phyloP scores from a whole-genome alignment of 2,329 filamentous ascomycete genomes.

The Botrytis medusae region DNA sequence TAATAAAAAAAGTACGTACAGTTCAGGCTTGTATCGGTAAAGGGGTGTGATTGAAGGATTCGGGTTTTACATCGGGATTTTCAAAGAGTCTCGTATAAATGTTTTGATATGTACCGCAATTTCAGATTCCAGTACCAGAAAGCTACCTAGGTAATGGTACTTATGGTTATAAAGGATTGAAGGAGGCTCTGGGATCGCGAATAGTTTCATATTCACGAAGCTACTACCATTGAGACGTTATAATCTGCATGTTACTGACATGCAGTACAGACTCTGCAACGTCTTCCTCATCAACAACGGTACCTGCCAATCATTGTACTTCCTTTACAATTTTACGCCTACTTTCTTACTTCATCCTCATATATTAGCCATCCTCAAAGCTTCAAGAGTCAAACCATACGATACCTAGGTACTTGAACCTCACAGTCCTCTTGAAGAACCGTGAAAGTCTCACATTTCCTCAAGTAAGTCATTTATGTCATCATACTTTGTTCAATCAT shows the following conservation, averaged over 20 bases:
- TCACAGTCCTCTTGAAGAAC: constrained; percentile 1
- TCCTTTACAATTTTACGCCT: not conserved
- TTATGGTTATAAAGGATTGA: not conserved
- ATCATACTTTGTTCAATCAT: not conserved
- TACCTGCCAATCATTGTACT: not conserved
- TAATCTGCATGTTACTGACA: not conserved
- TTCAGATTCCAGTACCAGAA: not conserved
- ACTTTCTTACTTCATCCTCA: not conserved
- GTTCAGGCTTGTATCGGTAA: not conserved
- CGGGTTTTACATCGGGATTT: not conserved
- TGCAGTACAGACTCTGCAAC: not conserved
- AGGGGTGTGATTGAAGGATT: not conserved
- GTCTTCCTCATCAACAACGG: not conserved
- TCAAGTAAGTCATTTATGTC: constrained; percentile 2
- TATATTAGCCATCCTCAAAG: not conserved
- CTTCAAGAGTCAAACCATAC: not conserved
- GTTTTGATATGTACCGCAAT: not conserved
- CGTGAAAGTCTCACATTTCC: constrained; percentile 8
- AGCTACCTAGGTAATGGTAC: not conserved
- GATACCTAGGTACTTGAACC: not conserved
- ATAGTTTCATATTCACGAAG: not conserved
- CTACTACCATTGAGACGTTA: not conserved
- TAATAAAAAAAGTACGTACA: not conserved
- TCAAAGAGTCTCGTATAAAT: not conserved
- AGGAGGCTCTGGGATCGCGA: not conserved